phyloP scores from a whole-genome alignment of 352 stramenopile species.

The Stramenopiles sp. region DNA sequence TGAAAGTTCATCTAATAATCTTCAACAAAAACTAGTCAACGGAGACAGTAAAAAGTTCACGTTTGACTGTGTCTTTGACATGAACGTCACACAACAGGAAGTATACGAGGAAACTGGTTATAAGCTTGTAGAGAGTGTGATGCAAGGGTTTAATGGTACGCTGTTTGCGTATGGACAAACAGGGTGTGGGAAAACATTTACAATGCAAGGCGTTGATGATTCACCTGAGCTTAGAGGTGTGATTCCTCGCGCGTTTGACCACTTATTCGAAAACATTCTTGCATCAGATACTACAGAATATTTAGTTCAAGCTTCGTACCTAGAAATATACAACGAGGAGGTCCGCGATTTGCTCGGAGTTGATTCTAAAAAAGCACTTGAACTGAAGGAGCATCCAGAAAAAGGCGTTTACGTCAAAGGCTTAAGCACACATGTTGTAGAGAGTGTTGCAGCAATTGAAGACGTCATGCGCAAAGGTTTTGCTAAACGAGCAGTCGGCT shows the following conservation, averaged over 20 bases:
- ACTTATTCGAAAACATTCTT: constrained; percentile 40
- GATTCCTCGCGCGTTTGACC: constrained; percentile 47
- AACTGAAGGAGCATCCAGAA: constrained; percentile 48
- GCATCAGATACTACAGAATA: constrained; percentile 23
- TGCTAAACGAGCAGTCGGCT: constrained; percentile 37
- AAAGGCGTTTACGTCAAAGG: constrained; percentile 39
- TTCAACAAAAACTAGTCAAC: too few relatives aligned
- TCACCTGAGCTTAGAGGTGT: constrained; percentile 27
- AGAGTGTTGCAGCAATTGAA: constrained; percentile 34
- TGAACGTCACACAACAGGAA: constrained; percentile 24
- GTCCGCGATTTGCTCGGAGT: constrained; percentile 61
- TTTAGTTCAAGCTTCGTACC: constrained; percentile 57
- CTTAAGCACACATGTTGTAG: constrained; percentile 32
- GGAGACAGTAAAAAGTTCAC: constrained; percentile 41
- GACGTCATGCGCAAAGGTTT: constrained; percentile 24
- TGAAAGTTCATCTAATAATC: too few relatives aligned
- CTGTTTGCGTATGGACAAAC: constrained; percentile 53
- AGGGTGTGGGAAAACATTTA: constrained; percentile 42
- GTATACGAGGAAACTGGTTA: constrained; percentile 18
- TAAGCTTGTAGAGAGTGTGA: constrained; percentile 28
- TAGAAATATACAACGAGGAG: constrained; percentile 96
- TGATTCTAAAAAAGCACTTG: constrained; percentile 29
- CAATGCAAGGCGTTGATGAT: constrained; percentile 36
- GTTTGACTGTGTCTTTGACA: constrained; percentile 51
- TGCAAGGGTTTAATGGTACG: constrained; percentile 50